Conservation (phyloP, 192 early-diverging fungal species). For the Coemansia sp. region DNA sequence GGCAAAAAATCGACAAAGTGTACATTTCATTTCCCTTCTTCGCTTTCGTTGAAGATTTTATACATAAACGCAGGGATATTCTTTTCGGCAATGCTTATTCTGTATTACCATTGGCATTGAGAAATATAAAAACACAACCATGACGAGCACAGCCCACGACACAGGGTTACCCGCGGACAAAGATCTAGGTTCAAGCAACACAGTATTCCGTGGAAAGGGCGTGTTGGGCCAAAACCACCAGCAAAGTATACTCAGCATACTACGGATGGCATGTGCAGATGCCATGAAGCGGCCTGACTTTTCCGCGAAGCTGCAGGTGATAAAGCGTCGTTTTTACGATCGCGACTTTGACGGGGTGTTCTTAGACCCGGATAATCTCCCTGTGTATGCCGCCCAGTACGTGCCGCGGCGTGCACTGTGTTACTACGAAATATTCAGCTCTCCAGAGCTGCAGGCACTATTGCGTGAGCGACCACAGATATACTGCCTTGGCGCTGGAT, state of each 20-base stretch:
- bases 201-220: conserved; percentile 5
- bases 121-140: not conserved
- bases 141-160: not conserved
- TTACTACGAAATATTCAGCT: conserved; percentile 72
- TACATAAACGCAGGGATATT: too few relatives aligned
- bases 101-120: not conserved
- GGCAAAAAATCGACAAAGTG: too few relatives aligned
- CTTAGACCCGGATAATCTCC: conserved; percentile 64
- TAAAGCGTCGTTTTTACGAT: conserved; percentile 79
- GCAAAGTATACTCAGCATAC: conserved; percentile 62
- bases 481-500: conserved; percentile 75
- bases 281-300: conserved; percentile 63
- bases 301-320: conserved; percentile 61
- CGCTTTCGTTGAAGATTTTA: too few relatives aligned
- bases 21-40: too few relatives aligned
- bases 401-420: conserved; percentile 81
- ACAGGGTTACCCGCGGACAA: not conserved
- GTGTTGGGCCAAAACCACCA: conserved; percentile 28
- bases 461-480: conserved; percentile 54
- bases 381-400: conserved; percentile 87
- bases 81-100: too few relatives aligned
- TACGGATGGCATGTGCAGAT: conserved; percentile 61
- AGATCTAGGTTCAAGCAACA: conserved; percentile 1
- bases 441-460: conserved; percentile 52
- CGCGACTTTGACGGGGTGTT: conserved; percentile 86